phyloP scores from a whole-genome alignment of 2,329 filamentous ascomycete genomes.

The Plenodomus lindquistii region DNA sequence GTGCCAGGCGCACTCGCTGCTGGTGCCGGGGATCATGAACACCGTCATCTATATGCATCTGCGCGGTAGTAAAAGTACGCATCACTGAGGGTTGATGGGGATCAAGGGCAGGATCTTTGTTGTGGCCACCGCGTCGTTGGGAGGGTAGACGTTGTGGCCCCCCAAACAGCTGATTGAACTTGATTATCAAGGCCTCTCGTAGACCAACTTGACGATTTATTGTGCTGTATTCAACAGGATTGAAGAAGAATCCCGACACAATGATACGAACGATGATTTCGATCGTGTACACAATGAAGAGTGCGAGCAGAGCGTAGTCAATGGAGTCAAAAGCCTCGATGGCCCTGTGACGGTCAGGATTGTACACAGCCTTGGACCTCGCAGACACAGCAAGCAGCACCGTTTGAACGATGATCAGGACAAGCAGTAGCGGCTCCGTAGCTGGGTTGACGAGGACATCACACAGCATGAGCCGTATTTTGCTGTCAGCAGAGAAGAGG shows the following conservation, averaged over 20 bases:
- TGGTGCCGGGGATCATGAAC: slow-evolving; percentile 71
- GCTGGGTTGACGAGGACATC: slow-evolving; percentile 83
- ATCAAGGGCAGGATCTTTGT: slow-evolving; percentile 33
- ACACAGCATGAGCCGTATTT: slow-evolving; percentile 73
- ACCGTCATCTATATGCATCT: slow-evolving; percentile 57
- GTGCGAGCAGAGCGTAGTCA: slow-evolving; percentile 77
- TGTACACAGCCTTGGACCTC: slow-evolving; percentile 68
- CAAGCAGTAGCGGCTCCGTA: slow-evolving; percentile 82
- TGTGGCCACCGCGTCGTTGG: slow-evolving; percentile 54
- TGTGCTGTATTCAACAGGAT: slow-evolving; percentile 89
- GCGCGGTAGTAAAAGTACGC: slow-evolving; percentile 74
- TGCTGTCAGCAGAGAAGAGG: slow-evolving; percentile 79
- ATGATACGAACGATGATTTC: slow-evolving; percentile 83
- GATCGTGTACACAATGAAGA: slow-evolving; percentile 88
- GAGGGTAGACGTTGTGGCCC: slow-evolving; percentile 77
- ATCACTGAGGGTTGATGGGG: slow-evolving; percentile 67
- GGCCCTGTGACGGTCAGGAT: slow-evolving; percentile 55
- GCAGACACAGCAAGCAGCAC: slow-evolving; percentile 87
- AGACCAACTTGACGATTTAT: slow-evolving; percentile 78
- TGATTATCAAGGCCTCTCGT: slow-evolving; percentile 72
- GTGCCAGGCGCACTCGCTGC: slow-evolving; percentile 81
- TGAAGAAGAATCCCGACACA: slow-evolving; percentile 90
- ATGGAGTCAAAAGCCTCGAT: slow-evolving; percentile 69
- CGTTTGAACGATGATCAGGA: slow-evolving; percentile 86
- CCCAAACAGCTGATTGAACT: slow-evolving; percentile 73